Evolutionary conservation across 257 asterid species (phyloP), one percentile per base, ranked within the genome.

Genomic region (Solanum piurae): DNA sequence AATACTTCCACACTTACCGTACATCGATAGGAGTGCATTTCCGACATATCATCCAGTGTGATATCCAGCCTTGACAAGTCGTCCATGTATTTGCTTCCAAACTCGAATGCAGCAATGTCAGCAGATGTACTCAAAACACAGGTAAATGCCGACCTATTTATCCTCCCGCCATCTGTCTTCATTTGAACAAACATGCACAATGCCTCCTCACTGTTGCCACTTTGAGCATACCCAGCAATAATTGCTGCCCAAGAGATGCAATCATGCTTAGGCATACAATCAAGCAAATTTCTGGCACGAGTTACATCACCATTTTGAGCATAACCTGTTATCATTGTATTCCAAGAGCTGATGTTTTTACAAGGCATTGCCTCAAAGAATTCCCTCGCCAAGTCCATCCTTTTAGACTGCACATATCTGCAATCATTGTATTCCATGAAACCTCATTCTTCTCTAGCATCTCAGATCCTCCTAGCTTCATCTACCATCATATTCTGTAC

Each of bases 201-300:
- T 29, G 98, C 98, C 86, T 90, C 93, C 72, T 95, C 98, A 9
- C 94, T 91, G 3, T 93, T 93, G 62, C 95, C 96, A 84, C 92
- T 88, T 90, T 95, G 99, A 88, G 92, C 93, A 91, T 97, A 93
- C 44, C 96, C 98, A 23, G 95, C 94, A 86, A 95, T 95, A 87
- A 97, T 97, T 58, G 99, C 98, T 9, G 99, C 98, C 98, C 98
- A 96, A 37, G 99, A 94, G 88, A 96, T 94, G 92, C 96, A 94
- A 92, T 95, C 98, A 71, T 95, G 94, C 74, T 31, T 82, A 62
- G 95, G 94, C 98, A 97, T 95, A 87, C 90, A 92, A 87, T 92
- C 91, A 76, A 97, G 95, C 88, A 97, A 89, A 80, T 66, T 90
- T 80, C 95, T 93, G 72, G 98, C 98, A 86, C 46, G 92, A 83